These are phyloP conservation scores for Talaromyces nanjingensis DNA, from an alignment of 495 filamentous ascomycete genomes.

Conservation along the genomic window DNA sequence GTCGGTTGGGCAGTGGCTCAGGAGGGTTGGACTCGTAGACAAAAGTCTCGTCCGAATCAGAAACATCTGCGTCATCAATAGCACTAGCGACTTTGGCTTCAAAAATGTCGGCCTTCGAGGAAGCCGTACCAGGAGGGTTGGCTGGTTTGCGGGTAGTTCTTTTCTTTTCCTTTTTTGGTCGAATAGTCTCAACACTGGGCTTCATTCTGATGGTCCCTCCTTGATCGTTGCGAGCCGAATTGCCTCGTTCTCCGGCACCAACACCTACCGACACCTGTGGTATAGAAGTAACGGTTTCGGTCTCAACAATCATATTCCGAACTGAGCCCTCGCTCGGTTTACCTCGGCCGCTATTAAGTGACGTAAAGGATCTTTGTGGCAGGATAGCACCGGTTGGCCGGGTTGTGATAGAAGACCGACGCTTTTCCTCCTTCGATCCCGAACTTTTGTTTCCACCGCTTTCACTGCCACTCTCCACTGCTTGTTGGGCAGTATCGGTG, in stretches of 20 bases:
- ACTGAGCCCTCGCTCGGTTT: slow-evolving; percentile 68
- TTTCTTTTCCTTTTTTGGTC: slow-evolving; percentile 86
- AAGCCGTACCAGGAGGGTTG: slow-evolving; percentile 48
- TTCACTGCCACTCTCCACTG: slow-evolving; percentile 42
- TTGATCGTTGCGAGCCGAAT: slow-evolving; percentile 42
- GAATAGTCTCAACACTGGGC: slow-evolving; percentile 86
- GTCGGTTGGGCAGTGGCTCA: slow-evolving; percentile 65
- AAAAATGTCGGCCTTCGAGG: slow-evolving; percentile 97
- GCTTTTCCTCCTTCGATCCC: slow-evolving; percentile 30
- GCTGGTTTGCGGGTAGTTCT: slow-evolving; percentile 66
- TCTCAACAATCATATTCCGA: slow-evolving; percentile 96
- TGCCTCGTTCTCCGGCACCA: slow-evolving; percentile 55
- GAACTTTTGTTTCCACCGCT: slow-evolving; percentile 41
- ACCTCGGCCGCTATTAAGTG: slow-evolving; percentile 39
- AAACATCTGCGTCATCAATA: slow-evolving; percentile 86
- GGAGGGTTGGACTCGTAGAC: slow-evolving; percentile 98
- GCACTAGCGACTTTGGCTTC: slow-evolving; percentile 94
- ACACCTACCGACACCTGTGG: slow-evolving; percentile 78
- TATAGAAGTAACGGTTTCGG: slow-evolving; percentile 88
- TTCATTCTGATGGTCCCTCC: slow-evolving; percentile 76
- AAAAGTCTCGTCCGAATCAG: slow-evolving; percentile 96
- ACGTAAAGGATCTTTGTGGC: slow-evolving; percentile 42
- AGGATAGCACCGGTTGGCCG: slow-evolving; percentile 28
- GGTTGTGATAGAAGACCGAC: slow-evolving; percentile 19
- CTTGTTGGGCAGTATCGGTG: slow-evolving; percentile 16